These are phyloP conservation scores for Mikania micrantha DNA, from an alignment of 129 eudicot genomes.

Conservation along the genomic window DNA sequence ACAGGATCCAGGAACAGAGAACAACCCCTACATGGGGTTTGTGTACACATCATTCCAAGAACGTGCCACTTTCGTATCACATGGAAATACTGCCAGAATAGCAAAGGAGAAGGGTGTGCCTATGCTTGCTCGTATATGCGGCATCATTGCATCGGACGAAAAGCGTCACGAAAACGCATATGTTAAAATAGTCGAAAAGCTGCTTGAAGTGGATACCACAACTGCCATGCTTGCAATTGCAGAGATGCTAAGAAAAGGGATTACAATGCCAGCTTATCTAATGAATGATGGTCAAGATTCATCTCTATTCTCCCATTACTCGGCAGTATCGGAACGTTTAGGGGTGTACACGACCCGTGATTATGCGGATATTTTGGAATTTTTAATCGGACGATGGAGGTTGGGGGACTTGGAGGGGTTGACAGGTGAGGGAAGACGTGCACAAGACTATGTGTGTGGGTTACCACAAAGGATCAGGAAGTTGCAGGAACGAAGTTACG, in stretches of 20 bases:
- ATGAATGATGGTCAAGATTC: slow-evolving; percentile 47
- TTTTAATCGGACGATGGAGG: slow-evolving; percentile 34
- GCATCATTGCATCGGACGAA: slow-evolving; percentile 51
- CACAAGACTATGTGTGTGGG: slow-evolving; percentile 53
- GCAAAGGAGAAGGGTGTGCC: slow-evolving; percentile 36
- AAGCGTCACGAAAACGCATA: slow-evolving; percentile 52
- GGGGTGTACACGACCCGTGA: slow-evolving; percentile 38
- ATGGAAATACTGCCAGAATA: slow-evolving; percentile 41
- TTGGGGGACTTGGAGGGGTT: slow-evolving; percentile 42
- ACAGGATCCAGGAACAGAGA: slow-evolving; percentile 47
- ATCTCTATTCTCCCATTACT: slow-evolving; percentile 30
- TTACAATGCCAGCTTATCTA: slow-evolving; percentile 49
- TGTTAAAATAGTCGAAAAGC: slow-evolving; percentile 37
- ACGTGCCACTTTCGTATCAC: slow-evolving; percentile 46
- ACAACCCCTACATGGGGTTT: slow-evolving; percentile 50
- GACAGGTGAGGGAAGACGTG: slow-evolving; percentile 33
- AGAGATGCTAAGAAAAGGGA: slow-evolving; percentile 36
- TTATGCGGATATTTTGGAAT: slow-evolving; percentile 48
- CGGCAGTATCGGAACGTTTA: slow-evolving; percentile 26
- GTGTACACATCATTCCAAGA: slow-evolving; percentile 52
- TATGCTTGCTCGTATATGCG: slow-evolving; percentile 41
- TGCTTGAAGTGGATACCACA: slow-evolving; percentile 41
- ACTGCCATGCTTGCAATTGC: slow-evolving; percentile 35
- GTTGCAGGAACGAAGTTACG: slow-evolving; percentile 47
- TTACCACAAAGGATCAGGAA: slow-evolving; percentile 42